phyloP scores from a whole-genome alignment of 352 stramenopile species.

The Phytophthora tubulina region DNA sequence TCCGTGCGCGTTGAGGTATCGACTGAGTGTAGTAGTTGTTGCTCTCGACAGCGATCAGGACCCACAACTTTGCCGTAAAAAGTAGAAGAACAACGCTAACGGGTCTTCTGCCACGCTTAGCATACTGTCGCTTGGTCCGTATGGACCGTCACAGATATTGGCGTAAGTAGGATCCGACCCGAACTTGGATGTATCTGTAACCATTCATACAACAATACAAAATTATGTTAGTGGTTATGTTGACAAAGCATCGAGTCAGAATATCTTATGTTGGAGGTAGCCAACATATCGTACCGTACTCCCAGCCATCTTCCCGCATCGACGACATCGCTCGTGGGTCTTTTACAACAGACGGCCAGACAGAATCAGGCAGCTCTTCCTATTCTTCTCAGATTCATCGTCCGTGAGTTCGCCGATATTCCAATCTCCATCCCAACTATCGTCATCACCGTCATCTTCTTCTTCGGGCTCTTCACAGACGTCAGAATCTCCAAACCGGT shows the following conservation, averaged over 20 bases:
- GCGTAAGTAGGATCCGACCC: slow-evolving; percentile 3
- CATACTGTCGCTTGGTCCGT: slow-evolving; percentile 9
- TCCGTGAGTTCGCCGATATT: slow-evolving; percentile 7
- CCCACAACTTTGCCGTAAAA: slow-evolving; percentile 18
- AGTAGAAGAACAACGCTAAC: slow-evolving; percentile 23
- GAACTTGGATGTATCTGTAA: slow-evolving; percentile 4
- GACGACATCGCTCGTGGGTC: background rate
- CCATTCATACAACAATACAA: background rate
- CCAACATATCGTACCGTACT: slow-evolving; percentile 23
- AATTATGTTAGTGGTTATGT: slow-evolving; percentile 13
- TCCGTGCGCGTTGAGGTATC: background rate
- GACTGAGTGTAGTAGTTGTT: slow-evolving; percentile 16
- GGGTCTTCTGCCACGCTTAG: background rate
- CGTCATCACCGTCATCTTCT: slow-evolving; percentile 3
- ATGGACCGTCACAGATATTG: slow-evolving; percentile 6
- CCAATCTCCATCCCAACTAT: slow-evolving; percentile 7
- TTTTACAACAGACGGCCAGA: slow-evolving; percentile 6
- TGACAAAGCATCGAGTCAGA: background rate
- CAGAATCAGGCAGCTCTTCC: slow-evolving; percentile 3
- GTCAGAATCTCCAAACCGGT: background rate
- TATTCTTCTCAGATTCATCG: background rate
- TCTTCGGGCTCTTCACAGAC: slow-evolving; percentile 11
- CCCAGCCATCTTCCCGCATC: background rate
- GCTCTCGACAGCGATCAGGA: slow-evolving; percentile 8
- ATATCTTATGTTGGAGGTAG: slow-evolving; percentile 6